These are phyloP conservation scores for Chlorella sp. DNA, from an alignment of 139 green algal genomes.

Conservation along the genomic window DNA sequence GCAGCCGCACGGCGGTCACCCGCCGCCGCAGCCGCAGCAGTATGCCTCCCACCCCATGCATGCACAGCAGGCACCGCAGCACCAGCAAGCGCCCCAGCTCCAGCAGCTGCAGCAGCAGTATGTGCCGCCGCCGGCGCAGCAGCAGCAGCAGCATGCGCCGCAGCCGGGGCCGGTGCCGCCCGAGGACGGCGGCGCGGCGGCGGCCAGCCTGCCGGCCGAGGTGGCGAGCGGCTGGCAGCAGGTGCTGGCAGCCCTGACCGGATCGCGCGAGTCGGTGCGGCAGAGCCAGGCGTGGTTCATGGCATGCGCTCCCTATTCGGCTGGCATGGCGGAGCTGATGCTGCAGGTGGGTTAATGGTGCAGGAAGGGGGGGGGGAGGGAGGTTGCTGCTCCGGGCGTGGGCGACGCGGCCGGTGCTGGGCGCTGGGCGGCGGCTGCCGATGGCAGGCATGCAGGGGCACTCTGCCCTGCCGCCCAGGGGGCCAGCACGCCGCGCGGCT, in stretches of 20 bases:
- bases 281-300: conserved; percentile 84
- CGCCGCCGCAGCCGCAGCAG: too few species aligned
- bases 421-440: too few species aligned
- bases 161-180: too few species aligned
- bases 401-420: too few species aligned
- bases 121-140: not conserved
- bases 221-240: conserved; percentile 37
- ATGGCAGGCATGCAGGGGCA: too few species aligned
- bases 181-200: not conserved
- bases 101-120: not conserved
- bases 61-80: not conserved
- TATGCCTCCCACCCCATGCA: too few species aligned
- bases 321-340: conserved; percentile 70
- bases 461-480: too few species aligned
- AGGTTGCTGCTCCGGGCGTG: too few species aligned
- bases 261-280: conserved; percentile 80
- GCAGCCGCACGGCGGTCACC: too few species aligned
- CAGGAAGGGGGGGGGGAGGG: too few species aligned
- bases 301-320: conserved; percentile 59
- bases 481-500: too few species aligned
- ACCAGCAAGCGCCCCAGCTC: not conserved
- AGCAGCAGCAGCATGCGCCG: conserved; percentile 6
- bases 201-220: conserved; percentile 22
- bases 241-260: conserved; percentile 44
- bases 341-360: conserved; percentile 17